phyloP scores from a whole-genome alignment of 768 basidiomycete species.

The Tulasnella sp. region DNA sequence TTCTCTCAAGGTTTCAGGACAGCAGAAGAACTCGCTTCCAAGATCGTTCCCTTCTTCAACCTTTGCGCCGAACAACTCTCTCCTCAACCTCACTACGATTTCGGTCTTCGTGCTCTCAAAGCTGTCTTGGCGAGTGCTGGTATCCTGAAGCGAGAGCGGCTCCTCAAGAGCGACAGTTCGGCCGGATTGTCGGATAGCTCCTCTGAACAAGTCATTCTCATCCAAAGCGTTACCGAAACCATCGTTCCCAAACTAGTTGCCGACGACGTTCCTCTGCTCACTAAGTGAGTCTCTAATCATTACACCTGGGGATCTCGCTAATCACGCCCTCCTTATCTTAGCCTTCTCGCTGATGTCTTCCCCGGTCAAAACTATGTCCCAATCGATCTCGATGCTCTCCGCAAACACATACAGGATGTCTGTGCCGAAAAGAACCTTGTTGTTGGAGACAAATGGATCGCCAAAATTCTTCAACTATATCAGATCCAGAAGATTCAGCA shows the following conservation, averaged over 20 bases:
- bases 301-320: conserved; percentile 18
- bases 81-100: conserved; percentile 97
- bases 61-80: conserved; percentile 97
- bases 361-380: conserved; percentile 90
- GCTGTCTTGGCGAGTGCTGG: conserved; percentile 95
- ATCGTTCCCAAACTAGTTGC: conserved; percentile 98
- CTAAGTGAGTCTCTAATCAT: conserved; percentile 54
- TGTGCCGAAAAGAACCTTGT: conserved; percentile 84
- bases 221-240: conserved; percentile 97
- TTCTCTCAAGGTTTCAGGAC: conserved; percentile 99
- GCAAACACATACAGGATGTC: conserved; percentile 79
- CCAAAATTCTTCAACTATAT: conserved; percentile 95
- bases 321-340: conserved; percentile 36
- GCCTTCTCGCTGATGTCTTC: conserved; percentile 93
- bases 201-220: conserved; percentile 93
- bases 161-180: conserved; percentile 41
- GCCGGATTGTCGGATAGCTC: conserved; percentile 59
- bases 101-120: conserved; percentile 94
- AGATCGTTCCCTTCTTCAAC: conserved; percentile 99
- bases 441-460: conserved; percentile 82
- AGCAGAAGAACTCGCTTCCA: conserved; percentile 94
- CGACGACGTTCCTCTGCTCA: conserved; percentile 91
- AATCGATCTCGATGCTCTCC: conserved; percentile 79
- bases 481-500: conserved; percentile 99
- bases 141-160: conserved; percentile 90